Evolutionary conservation across 2,329 filamentous ascomycete species (phyloP), one percentile per base, ranked within the genome.

Genomic region (Aspergillus hiratsukae): DNA sequence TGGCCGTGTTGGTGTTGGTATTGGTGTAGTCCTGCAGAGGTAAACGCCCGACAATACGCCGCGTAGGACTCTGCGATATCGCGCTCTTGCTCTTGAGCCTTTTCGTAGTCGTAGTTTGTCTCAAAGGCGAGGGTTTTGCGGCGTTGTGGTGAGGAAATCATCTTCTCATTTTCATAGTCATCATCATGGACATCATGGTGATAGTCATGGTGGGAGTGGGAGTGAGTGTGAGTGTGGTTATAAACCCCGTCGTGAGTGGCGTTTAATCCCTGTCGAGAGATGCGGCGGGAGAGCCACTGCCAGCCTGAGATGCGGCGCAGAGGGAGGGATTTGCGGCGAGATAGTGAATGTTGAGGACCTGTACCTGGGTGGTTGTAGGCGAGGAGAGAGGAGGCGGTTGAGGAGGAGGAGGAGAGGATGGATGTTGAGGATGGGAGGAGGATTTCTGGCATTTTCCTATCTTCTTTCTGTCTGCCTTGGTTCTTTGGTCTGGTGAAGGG

Each of bases 1-100:
- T 23, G 41, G n/a, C n/a, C n/a, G n/a, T n/a, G n/a, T n/a, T n/a
- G n/a, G n/a, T n/a, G n/a, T n/a, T n/a, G n/a, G n/a, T n/a, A n/a
- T n/a, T 19, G 19, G 4, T 23, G n/a, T 8, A 27, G 10, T 9
- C 21, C 19, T 6, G 54, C 57, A 9, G 55, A 52, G 3, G 55
- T 60, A 46, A 62, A 63, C 1, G 59, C 58, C 8, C 50, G 55
- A 31, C 56, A 59, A 25, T 56, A 61, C 4, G 59, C 58, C 17
- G 59, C 57, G 11, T 61, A 64, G 6, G 53, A 56, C 14, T 49
- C 49, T 1, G 28, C 11, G 4, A 57, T 40, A 11, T 50, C 7
- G n/a, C 27, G 14, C n/a, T 29, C 17, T 14, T 41, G 6, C 21
- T n/a, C 31, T 37, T 37, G n/a, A n/a, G n/a, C n/a, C n/a, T 3